Evolutionary conservation across 1,284 basidiomycete genomes (phyloP), one percentile per base, ranked within the genome.

Genomic region (Phenoliferia sp.): DNA sequence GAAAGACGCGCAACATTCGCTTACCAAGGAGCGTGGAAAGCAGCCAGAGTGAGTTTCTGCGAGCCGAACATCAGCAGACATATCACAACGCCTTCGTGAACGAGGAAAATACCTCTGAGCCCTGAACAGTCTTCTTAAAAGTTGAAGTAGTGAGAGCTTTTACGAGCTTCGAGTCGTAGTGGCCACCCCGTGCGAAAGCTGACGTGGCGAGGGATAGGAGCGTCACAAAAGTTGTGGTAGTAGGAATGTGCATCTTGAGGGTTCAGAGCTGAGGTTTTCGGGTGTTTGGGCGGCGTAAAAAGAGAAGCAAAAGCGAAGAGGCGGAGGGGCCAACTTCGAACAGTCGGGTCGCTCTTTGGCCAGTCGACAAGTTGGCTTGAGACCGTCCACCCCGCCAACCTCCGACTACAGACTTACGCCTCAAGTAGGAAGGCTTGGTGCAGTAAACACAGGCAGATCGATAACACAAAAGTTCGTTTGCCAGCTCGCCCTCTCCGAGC

Each of bases 21-120:
- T 61, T 74, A 79, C 79, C 79, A 80, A 9, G 79, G 80, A 1
- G 80, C 80, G 35, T 77, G 77, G 72, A 80, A 81, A 16, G 77
- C 75, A 48, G 78, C 79, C 64, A 80, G 62, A 16, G 78, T 76
- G 33, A 79, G 78, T 62, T 80, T 80, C 64, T 79, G 76, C 29
- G n/a, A n/a, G n/a, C n/a, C n/a, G n/a, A n/a, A n/a, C n/a, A n/a
- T n/a, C n/a, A n/a, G n/a, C n/a, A n/a, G n/a, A n/a, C n/a, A n/a
- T n/a, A n/a, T n/a, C n/a, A n/a, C n/a, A n/a, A n/a, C n/a, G n/a
- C n/a, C n/a, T n/a, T n/a, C n/a, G n/a, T n/a, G n/a, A n/a, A n/a
- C n/a, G n/a, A n/a, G n/a, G n/a, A n/a, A n/a, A n/a, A 19, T 6
- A 60, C 39, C 33, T 64, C 59, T 52, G 63, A 68, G 15, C 58